phyloP scores from a whole-genome alignment of 139 green algal species.

The Asterochloris erici region DNA sequence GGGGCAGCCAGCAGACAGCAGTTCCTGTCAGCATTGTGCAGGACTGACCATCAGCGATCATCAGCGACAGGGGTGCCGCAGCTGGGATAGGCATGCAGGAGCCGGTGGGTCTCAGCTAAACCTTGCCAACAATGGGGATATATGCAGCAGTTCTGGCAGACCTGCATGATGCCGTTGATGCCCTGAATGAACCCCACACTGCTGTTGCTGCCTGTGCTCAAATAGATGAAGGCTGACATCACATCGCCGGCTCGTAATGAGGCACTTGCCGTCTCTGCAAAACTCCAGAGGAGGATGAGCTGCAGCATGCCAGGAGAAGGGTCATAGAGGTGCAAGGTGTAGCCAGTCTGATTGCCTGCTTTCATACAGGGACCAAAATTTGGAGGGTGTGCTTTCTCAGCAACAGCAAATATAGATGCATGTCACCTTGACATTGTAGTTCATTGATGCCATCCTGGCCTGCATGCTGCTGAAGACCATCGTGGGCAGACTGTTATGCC shows the following conservation, averaged over 20 bases:
- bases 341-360: too few species aligned
- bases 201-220: slow-evolving; percentile 29
- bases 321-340: neutral
- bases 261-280: slow-evolving; percentile 31
- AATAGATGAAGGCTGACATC: slow-evolving; percentile 32
- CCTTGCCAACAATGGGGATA: neutral
- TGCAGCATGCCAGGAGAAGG: slow-evolving; percentile 18
- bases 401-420: too few species aligned
- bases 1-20: neutral
- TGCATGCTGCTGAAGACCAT: too few species aligned
- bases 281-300: slow-evolving; percentile 33
- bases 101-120: neutral
- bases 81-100: neutral
- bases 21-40: too few species aligned
- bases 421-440: too few species aligned
- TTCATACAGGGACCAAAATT: too few species aligned
- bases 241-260: slow-evolving; percentile 35
- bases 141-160: neutral
- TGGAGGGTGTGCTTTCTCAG: too few species aligned
- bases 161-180: slow-evolving; percentile 38
- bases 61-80: too few species aligned
- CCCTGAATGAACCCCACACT: slow-evolving; percentile 39
- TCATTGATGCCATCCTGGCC: too few species aligned
- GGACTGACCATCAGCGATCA: too few species aligned
- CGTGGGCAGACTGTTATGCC: too few species aligned